phyloP scores from a whole-genome alignment of 768 basidiomycete species.

The Grammothele lineata region DNA sequence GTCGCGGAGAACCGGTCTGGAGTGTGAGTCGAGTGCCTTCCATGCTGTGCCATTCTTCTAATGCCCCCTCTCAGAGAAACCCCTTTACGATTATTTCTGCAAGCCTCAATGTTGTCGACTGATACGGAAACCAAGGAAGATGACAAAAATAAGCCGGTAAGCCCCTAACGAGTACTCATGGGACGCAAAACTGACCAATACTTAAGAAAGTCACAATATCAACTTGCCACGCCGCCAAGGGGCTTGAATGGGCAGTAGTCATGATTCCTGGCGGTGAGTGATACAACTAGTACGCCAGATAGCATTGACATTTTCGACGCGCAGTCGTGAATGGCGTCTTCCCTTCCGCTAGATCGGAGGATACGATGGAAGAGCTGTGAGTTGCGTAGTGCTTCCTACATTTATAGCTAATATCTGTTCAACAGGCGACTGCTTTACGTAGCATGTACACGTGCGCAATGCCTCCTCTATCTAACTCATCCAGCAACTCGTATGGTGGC shows the following conservation, averaged over 20 bases:
- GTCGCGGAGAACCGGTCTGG: too few relatives aligned
- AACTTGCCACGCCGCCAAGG: slow-evolving; percentile 89
- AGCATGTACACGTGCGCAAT: slow-evolving; percentile 82
- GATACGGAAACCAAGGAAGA: slow-evolving; percentile 65
- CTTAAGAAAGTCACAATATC: slow-evolving; percentile 75
- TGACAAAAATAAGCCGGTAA: slow-evolving; percentile 42
- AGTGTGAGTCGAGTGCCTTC: too few relatives aligned
- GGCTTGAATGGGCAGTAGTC: slow-evolving; percentile 90
- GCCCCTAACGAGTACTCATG: slow-evolving; percentile 10
- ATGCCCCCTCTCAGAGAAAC: slow-evolving; percentile 29
- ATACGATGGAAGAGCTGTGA: slow-evolving; percentile 79
- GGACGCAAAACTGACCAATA: background rate
- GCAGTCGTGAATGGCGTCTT: slow-evolving; percentile 71
- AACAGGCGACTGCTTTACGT: slow-evolving; percentile 80
- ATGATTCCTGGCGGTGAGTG: slow-evolving; percentile 64
- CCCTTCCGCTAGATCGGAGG: slow-evolving; percentile 70
- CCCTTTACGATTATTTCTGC: slow-evolving; percentile 66
- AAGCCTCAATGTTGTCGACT: slow-evolving; percentile 79
- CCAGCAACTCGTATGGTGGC: slow-evolving; percentile 45
- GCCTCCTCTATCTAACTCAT: slow-evolving; percentile 57
- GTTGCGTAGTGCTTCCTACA: slow-evolving; percentile 7
- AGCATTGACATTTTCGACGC: background rate
- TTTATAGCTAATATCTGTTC: background rate
- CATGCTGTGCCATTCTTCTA: too few relatives aligned
- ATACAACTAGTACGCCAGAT: too few relatives aligned